phyloP scores from a whole-genome alignment of 2,329 filamentous ascomycete species.

The Didymella arachidicola region DNA sequence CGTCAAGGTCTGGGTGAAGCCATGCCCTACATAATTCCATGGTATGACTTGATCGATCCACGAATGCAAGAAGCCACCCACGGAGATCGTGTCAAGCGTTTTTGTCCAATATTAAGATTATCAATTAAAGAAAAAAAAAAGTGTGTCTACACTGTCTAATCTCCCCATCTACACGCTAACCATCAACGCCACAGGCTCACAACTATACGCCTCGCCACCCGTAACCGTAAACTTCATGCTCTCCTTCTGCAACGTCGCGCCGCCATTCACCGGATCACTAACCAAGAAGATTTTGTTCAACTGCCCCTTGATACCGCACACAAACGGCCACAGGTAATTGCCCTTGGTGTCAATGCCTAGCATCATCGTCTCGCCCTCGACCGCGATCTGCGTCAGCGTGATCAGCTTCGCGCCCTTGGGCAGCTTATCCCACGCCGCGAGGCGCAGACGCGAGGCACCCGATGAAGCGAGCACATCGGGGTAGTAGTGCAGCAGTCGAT shows the following conservation, averaged over 20 bases:
- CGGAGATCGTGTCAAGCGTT: neutral
- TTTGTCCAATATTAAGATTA: slow-evolving; percentile 7
- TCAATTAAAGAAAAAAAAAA: neutral
- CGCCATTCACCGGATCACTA: slow-evolving; percentile 6
- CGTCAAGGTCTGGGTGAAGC: too few species aligned
- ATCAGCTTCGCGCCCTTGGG: slow-evolving; percentile 18
- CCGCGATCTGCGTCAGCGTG: slow-evolving; percentile 12
- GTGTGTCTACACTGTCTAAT: neutral
- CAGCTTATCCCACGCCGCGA: slow-evolving; percentile 14
- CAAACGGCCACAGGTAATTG: slow-evolving; percentile 15
- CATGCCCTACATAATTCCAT: too few species aligned
- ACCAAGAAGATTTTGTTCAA: slow-evolving; percentile 19
- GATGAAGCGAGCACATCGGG: slow-evolving; percentile 9
- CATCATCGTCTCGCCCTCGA: slow-evolving; percentile 19
- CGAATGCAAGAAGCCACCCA: neutral
- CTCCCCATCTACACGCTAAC: slow-evolving; percentile 4
- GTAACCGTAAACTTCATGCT: slow-evolving; percentile 20
- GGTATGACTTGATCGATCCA: too few species aligned
- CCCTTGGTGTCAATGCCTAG: slow-evolving; percentile 17
- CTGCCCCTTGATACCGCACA: slow-evolving; percentile 19
- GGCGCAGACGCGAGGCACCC: slow-evolving; percentile 15
- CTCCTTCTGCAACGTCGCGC: slow-evolving; percentile 4
- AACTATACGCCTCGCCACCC: slow-evolving; percentile 17
- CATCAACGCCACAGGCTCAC: slow-evolving; percentile 19
- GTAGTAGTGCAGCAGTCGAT: slow-evolving; percentile 18